Conservation (phyloP, 345 rosid species). For the Camelina laxa region DNA sequence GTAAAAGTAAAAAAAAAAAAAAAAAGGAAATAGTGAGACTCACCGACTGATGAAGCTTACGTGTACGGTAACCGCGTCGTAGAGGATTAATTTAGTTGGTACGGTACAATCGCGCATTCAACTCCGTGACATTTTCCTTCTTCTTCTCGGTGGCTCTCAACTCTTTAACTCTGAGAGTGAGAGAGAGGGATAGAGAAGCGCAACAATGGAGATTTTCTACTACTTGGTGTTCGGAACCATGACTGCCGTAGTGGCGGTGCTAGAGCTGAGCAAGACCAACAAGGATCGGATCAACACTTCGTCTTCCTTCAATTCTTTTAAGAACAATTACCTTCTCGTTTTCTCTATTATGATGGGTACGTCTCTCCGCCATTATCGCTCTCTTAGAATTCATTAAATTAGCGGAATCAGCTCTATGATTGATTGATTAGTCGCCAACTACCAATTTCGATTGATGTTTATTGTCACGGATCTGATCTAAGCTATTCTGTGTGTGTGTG, state of each 20-base stretch:
- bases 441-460: not conserved
- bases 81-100: slow-evolving; percentile 19
- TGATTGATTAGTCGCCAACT: not conserved
- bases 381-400: not conserved
- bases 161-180: slow-evolving; percentile 5
- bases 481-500: not conserved
- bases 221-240: slow-evolving; percentile 66
- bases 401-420: slow-evolving; percentile 23
- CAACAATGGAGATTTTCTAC: slow-evolving; percentile 74
- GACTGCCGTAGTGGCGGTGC: slow-evolving; percentile 65
- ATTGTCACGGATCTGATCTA: slow-evolving; percentile 21
- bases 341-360: slow-evolving; percentile 97
- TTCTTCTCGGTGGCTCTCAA: slow-evolving; percentile 4
- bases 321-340: slow-evolving; percentile 83
- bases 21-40: not conserved
- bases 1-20: not conserved
- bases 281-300: slow-evolving; percentile 79
- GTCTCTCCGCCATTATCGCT: not conserved
- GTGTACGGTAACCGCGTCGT: slow-evolving; percentile 26
- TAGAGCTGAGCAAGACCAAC: slow-evolving; percentile 75
- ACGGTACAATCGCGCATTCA: slow-evolving; percentile 26
- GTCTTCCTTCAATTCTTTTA: slow-evolving; percentile 78
- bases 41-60: not conserved
- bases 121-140: slow-evolving; percentile 17
- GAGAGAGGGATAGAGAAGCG: slow-evolving; percentile 10